Base-by-base conservation (phyloP, 345 rosid species). In the Eucalyptus regnans region DNA sequence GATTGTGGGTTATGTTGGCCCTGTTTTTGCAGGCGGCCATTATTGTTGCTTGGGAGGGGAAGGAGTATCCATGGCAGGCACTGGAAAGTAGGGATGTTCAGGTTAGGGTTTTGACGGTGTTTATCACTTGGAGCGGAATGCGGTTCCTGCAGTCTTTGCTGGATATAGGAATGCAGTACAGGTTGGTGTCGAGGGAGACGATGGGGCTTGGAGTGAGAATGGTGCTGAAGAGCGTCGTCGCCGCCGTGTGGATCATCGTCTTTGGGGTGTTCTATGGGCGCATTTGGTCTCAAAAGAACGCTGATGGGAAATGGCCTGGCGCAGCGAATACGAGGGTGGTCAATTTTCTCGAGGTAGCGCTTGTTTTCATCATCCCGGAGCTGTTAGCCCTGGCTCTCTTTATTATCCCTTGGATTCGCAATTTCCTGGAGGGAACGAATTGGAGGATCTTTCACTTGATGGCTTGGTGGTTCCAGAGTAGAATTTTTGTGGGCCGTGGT, bases 111-210 rank as follows among this genome's bases (percentile, higher is more conserved):
- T 91, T 96, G 93, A 94, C 96, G 0, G 93, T 96, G 89, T 95
- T 97, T 88, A 88, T 96, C 89, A 96, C 99, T 49, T 96, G 98
- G 99, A 96, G 98, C 88, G 97, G 92, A 50, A 91, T 97, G 95
- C 91, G 99, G 88, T 92, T 97, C 60, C n/a, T 97, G 90, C 98
- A 95, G 93, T 94, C 99, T 64, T 90, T 96, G 90, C 93, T 96
- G 51, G 99, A 97, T 92, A 92, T 92, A 4, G 94, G 90, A 79
- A 94, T 92, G 91, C 99, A 97, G 91, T 89, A 52, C 33, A 90
- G 93, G 79, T 93, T 95, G 86, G 93, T 97, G 51, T 96, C 98
- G 14, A 94, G 96, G 92, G 99, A 96, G 94, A 97, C 98, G 12
- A 89, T 92, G 87, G 88, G 93, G 76, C 95, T 91, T 49, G 96